Evolutionary conservation across 495 filamentous ascomycete genomes (phyloP).

Genomic region (Friedmanniomyces simplex): DNA sequence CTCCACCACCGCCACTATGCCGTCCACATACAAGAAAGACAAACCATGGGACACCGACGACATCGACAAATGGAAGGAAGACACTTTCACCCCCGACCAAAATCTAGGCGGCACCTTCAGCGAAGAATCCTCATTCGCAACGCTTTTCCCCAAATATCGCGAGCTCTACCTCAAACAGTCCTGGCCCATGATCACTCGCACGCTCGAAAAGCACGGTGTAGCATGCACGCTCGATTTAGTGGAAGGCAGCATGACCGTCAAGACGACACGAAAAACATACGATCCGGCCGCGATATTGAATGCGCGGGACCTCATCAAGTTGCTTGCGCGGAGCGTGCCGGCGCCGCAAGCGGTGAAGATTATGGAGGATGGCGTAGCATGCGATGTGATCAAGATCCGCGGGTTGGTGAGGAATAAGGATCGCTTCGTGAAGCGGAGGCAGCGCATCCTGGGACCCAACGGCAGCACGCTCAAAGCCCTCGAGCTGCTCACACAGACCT

Average conservation of each 20-base stretch:
- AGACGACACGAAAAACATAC: constrained; percentile 88
- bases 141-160: constrained; percentile 94
- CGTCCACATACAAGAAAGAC: constrained; percentile 84
- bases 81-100: constrained; percentile 74
- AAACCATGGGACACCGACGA: constrained; percentile 98
- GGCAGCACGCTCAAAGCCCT: constrained; percentile 85
- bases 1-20: constrained; percentile 46
- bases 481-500: constrained; percentile 86
- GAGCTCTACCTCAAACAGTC: constrained; percentile 86
- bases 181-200: constrained; percentile 74
- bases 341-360: constrained; percentile 90
- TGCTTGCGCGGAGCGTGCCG: constrained; percentile 84
- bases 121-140: constrained; percentile 86
- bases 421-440: constrained; percentile 90
- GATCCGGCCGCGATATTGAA: constrained; percentile 93
- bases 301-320: constrained; percentile 84
- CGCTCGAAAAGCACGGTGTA: constrained; percentile 71
- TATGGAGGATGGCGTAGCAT: constrained; percentile 77
- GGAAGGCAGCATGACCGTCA: constrained; percentile 91
- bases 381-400: constrained; percentile 90
- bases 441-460: constrained; percentile 78
- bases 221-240: constrained; percentile 87
- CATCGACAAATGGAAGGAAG: constrained; percentile 94
- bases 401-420: constrained; percentile 90
- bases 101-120: constrained; percentile 77